phyloP scores from a whole-genome alignment of 78 protist species.

The Isochrysis galbana region DNA sequence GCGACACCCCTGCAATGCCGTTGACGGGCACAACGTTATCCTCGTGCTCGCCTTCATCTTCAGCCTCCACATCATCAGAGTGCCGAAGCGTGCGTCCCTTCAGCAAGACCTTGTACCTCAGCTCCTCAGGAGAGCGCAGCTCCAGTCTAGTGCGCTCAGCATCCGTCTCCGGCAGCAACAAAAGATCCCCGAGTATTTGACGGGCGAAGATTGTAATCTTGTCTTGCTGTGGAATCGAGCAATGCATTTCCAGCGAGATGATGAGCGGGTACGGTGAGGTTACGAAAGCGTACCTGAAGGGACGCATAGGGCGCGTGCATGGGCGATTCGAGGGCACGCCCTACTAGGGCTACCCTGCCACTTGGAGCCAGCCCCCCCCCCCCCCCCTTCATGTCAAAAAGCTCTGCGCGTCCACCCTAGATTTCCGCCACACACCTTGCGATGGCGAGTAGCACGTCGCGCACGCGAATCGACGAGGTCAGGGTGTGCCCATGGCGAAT shows the following conservation, averaged over 20 bases:
- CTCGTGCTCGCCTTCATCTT: background rate
- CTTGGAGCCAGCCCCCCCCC: no score
- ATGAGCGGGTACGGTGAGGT: background rate
- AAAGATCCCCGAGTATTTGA: background rate
- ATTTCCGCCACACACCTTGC: no score
- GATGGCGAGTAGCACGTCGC: background rate
- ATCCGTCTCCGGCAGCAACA: background rate
- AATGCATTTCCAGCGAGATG: background rate
- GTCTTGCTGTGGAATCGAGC: background rate
- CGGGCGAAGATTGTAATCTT: background rate
- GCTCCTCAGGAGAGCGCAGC: background rate
- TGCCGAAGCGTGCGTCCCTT: background rate
- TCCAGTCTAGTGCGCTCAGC: background rate
- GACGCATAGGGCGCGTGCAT: no score
- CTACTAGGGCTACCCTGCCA: no score
- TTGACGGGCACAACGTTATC: no score
- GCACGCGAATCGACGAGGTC: constrained; percentile 56
- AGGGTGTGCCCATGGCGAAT: constrained; percentile 88
- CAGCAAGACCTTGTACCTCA: background rate
- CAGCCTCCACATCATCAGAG: background rate
- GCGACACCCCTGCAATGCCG: no score
- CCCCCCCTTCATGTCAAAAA: no score
- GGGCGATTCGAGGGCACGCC: no score
- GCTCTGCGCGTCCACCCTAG: no score
- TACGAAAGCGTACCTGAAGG: background rate